Evolutionary conservation across 2,329 filamentous ascomycete genomes (phyloP).

Genomic region (Arthrinium puccinioides): DNA sequence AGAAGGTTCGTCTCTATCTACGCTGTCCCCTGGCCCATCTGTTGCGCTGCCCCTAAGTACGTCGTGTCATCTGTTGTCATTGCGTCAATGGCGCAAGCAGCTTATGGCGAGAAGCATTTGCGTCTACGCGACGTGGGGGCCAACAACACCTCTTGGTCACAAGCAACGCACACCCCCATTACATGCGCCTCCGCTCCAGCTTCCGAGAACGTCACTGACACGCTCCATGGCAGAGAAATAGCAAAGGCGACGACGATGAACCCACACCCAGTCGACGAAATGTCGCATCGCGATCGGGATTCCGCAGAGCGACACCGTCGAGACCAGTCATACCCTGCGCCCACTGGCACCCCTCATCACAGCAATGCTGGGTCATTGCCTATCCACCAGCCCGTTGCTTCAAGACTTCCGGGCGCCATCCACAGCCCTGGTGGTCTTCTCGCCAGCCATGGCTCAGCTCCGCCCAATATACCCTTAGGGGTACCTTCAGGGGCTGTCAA

Average conservation of each 20-base stretch:
- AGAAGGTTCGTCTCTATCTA: slow-evolving; percentile 2
- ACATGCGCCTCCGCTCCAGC: no score
- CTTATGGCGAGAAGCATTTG: no score
- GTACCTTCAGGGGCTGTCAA: slow-evolving; percentile 42
- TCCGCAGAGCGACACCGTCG: slow-evolving; percentile 54
- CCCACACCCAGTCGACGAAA: slow-evolving; percentile 33
- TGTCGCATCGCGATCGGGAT: slow-evolving; percentile 56
- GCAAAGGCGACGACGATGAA: slow-evolving; percentile 22
- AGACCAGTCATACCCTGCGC: slow-evolving; percentile 53
- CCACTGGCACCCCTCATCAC: slow-evolving; percentile 61
- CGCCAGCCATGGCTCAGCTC: slow-evolving; percentile 57
- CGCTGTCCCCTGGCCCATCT: no score
- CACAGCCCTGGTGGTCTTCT: slow-evolving; percentile 89
- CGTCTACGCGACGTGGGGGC: no score
- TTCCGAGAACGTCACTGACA: no score
- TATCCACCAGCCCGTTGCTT: slow-evolving; percentile 89
- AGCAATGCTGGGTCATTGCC: slow-evolving; percentile 83
- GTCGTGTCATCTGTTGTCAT: no score
- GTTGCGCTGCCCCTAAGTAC: no score
- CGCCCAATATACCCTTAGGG: slow-evolving; percentile 41
- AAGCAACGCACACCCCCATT: no score
- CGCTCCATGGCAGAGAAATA: background rate
- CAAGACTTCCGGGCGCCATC: slow-evolving; percentile 71
- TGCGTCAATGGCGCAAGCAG: no score
- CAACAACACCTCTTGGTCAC: no score